A percentile compares a stretch with the other conserved stretches of the same genome.
phyloP scores from a whole-genome alignment of 371 early-diverging fungal genomes.

The Choanephora cucurbitarum region DNA sequence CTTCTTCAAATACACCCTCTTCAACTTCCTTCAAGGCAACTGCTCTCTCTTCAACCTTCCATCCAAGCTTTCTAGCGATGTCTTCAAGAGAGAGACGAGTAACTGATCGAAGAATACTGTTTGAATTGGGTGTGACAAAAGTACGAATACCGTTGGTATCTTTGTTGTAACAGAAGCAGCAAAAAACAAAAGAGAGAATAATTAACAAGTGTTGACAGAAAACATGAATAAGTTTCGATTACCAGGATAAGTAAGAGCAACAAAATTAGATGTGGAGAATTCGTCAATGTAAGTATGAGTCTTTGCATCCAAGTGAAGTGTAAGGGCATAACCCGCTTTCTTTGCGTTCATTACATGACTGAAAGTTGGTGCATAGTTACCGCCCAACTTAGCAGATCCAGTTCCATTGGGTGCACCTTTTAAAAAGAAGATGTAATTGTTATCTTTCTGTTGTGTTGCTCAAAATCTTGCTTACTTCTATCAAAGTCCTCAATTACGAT shows the following conservation, averaged over 20 bases:
- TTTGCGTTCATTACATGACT: conserved; percentile 63
- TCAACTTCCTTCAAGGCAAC: conserved; percentile 63
- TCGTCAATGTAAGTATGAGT: conserved; percentile 73
- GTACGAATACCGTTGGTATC: conserved; percentile 54
- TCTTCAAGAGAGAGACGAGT: conserved; percentile 73
- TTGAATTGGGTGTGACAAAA: conserved; percentile 73
- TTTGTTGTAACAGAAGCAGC: not conserved
- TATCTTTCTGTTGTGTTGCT: too few relatives aligned
- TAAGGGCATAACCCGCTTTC: conserved; percentile 68
- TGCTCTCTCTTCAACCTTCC: conserved; percentile 62
- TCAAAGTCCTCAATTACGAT: conserved; percentile 72
- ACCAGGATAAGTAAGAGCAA: conserved; percentile 63
- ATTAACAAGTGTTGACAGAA: too few relatives aligned
- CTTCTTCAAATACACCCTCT: conserved; percentile 65
- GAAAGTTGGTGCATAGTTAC: conserved; percentile 76
- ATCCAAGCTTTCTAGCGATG: conserved; percentile 68
- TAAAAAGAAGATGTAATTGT: not conserved
- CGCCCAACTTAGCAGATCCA: conserved; percentile 74
- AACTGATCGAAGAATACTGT: conserved; percentile 68
- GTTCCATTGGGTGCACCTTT: conserved; percentile 61
- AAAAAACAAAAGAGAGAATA: conserved; percentile 7
- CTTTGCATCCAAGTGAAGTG: conserved; percentile 74
- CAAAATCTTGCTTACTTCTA: conserved; percentile 58
- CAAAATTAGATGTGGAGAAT: conserved; percentile 83
- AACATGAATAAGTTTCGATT: conserved; percentile 1